A percentile compares a stretch with the other conserved stretches of the same genome.
phyloP scores from a whole-genome alignment of 2,329 filamentous ascomycete species.

The Aureobasidium pullulans region DNA sequence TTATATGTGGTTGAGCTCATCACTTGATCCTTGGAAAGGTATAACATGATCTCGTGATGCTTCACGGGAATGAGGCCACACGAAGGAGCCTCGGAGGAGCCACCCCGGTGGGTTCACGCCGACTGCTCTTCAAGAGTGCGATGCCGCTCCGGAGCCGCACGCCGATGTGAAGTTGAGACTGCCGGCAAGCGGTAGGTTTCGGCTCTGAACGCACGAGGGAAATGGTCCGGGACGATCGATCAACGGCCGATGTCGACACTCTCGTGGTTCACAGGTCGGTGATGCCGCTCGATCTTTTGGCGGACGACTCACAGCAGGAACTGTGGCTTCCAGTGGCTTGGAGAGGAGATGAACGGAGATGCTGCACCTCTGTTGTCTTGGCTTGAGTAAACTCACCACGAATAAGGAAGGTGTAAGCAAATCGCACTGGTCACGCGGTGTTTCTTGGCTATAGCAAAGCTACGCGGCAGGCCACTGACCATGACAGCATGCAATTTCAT shows the following conservation, averaged over 20 bases:
- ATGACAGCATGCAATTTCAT: background rate
- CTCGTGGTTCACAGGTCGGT: background rate
- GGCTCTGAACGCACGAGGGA: background rate
- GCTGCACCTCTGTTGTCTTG: background rate
- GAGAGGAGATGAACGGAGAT: constrained; percentile 2
- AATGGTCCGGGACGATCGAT: background rate
- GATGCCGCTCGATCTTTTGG: background rate
- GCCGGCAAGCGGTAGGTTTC: background rate
- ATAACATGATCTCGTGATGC: background rate
- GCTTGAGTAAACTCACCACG: background rate
- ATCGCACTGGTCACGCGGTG: constrained; percentile 7
- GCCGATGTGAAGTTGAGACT: background rate
- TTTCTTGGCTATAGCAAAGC: background rate
- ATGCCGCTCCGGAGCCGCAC: background rate
- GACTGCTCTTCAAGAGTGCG: background rate
- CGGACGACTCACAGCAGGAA: background rate
- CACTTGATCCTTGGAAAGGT: background rate
- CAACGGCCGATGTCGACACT: background rate
- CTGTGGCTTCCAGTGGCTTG: background rate
- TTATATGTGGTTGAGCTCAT: background rate
- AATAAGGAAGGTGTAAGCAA: too few species aligned
- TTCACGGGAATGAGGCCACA: background rate
- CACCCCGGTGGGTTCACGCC: background rate
- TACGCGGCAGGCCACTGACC: background rate
- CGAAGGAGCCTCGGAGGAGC: background rate